Conservation (phyloP, 441 rosid genomes). For the Gossypium schwendimanii region DNA sequence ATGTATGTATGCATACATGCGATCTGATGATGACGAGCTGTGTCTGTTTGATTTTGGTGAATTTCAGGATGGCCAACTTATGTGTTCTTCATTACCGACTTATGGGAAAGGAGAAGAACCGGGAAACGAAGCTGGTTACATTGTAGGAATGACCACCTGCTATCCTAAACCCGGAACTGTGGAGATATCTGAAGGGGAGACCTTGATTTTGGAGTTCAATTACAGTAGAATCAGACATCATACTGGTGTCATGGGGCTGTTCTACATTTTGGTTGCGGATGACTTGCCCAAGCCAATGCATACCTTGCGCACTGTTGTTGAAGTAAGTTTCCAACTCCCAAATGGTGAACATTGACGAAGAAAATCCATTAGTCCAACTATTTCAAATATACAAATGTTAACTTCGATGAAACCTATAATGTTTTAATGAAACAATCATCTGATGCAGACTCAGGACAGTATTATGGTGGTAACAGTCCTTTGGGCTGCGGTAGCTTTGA, state of each 20-base stretch:
- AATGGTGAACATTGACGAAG: background rate
- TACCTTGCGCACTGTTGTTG: constrained; percentile 11
- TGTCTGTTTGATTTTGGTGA: background rate
- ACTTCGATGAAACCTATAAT: background rate
- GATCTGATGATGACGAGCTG: background rate
- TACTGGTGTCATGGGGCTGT: constrained; percentile 84
- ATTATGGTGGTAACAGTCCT: constrained; percentile 7
- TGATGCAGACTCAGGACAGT: constrained; percentile 17
- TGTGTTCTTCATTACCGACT: constrained; percentile 50
- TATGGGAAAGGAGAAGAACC: constrained; percentile 69
- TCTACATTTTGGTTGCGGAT: constrained; percentile 64
- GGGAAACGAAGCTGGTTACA: constrained; percentile 19
- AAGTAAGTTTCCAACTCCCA: background rate
- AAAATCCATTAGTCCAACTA: background rate
- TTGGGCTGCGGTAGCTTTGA: constrained; percentile 24
- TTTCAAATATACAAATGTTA: too few species aligned
- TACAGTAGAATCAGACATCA: constrained; percentile 47
- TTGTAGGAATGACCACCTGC: constrained; percentile 89
- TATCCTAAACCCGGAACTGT: constrained; percentile 63
- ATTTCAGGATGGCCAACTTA: constrained; percentile 46
- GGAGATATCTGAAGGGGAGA: constrained; percentile 50
- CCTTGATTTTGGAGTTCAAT: constrained; percentile 50
- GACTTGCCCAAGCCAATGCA: constrained; percentile 28
- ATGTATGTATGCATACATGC: background rate
- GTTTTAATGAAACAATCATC: background rate